Evolutionary conservation across 2,329 filamentous ascomycete species (phyloP).

Genomic region (Alternaria sp.): DNA sequence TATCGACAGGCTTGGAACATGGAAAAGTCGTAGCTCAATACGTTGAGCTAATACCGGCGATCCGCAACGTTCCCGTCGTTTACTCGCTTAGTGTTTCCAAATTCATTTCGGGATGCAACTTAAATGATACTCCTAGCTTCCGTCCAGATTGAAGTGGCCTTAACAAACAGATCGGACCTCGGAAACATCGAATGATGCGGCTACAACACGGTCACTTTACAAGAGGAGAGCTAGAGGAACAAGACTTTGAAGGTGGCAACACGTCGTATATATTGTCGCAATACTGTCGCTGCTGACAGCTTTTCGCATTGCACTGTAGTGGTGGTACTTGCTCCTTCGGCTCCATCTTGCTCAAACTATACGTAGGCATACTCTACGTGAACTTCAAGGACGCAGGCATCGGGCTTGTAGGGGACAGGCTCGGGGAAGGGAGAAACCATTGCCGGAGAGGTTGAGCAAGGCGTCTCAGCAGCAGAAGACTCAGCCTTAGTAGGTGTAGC

Average conservation of each 20-base stretch:
- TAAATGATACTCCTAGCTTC: neutral
- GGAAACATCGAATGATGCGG: neutral
- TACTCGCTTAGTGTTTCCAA: neutral
- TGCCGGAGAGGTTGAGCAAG: slow-evolving; percentile 17
- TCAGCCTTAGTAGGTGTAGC: neutral
- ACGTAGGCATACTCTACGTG: slow-evolving; percentile 19
- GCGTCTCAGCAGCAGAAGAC: slow-evolving; percentile 4
- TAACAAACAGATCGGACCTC: neutral
- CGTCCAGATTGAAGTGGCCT: neutral
- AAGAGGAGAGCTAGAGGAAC: neutral
- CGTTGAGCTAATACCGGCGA: neutral
- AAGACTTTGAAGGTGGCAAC: neutral
- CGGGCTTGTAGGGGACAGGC: slow-evolving; percentile 13
- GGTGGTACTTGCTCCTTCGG: neutral
- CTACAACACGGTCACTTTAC: neutral
- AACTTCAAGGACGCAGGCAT: slow-evolving; percentile 13
- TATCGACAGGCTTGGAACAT: neutral
- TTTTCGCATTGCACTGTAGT: neutral
- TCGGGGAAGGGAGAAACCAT: slow-evolving; percentile 13
- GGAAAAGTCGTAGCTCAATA: neutral
- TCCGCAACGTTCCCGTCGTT: neutral
- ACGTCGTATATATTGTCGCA: neutral
- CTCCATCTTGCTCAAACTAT: neutral
- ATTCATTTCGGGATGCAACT: neutral
- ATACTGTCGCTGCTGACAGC: neutral